Evolutionary conservation across 331 rosid genomes (phyloP).

Genomic region (Erythrophleum ivorense): DNA sequence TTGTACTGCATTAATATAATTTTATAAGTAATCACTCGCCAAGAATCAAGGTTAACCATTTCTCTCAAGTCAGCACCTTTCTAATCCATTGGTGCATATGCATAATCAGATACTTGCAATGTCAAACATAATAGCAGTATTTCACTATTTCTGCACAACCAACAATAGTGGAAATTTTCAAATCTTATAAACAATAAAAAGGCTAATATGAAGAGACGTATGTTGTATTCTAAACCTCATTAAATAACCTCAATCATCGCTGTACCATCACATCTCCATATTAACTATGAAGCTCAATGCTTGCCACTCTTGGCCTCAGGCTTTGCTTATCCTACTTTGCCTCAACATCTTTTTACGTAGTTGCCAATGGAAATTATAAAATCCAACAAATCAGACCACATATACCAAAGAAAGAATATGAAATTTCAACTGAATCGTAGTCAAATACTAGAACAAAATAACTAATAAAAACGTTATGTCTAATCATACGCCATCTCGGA

Average conservation of each 20-base stretch:
- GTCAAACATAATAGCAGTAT: conserved; percentile 20
- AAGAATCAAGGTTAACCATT: conserved; percentile 26
- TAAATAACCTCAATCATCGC: conserved; percentile 23
- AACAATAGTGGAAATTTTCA: not conserved
- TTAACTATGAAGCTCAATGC: conserved; percentile 26
- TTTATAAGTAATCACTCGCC: conserved; percentile 41
- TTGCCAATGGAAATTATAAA: conserved; percentile 27
- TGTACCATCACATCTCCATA: conserved; percentile 5
- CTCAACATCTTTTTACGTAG: conserved; percentile 18
- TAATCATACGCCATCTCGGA: not conserved
- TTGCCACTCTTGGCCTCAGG: not conserved
- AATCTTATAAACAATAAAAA: conserved; percentile 1
- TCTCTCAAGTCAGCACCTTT: conserved; percentile 26
- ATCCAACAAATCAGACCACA: not conserved
- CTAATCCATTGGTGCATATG: conserved; percentile 9
- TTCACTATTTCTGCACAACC: conserved; percentile 10
- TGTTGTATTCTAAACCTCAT: conserved; percentile 10
- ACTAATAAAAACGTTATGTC: not conserved
- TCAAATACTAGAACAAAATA: not conserved
- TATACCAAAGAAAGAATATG: conserved; percentile 1
- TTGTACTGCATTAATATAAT: conserved; percentile 78
- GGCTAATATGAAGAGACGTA: not conserved
- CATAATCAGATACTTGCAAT: conserved; percentile 31
- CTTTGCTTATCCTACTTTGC: not conserved
- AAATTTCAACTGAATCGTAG: conserved; percentile 17